Evolutionary conservation across 768 basidiomycete genomes (phyloP).

Genomic region (Lactifluus subvellereus): DNA sequence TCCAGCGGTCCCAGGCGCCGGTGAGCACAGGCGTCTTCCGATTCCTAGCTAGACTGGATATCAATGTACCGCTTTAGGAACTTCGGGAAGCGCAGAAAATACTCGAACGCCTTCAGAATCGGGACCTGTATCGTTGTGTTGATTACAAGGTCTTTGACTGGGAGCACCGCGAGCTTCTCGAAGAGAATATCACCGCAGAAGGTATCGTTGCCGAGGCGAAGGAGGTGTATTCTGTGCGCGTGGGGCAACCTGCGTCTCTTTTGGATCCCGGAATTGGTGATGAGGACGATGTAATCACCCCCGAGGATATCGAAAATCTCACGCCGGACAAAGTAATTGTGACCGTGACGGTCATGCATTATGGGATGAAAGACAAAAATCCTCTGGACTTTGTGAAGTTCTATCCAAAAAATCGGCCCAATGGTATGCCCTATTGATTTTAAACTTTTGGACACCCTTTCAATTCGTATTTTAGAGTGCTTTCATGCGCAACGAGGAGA

Average conservation of each 20-base stretch:
- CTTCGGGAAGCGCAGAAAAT: slow-evolving; percentile 54
- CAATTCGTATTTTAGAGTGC: slow-evolving; percentile 34
- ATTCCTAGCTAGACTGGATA: background rate
- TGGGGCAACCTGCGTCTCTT: background rate
- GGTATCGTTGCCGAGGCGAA: slow-evolving; percentile 33
- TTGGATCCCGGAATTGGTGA: slow-evolving; percentile 1
- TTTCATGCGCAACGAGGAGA: slow-evolving; percentile 45
- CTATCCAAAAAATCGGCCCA: slow-evolving; percentile 59
- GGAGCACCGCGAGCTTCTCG: slow-evolving; percentile 29
- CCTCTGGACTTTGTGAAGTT: slow-evolving; percentile 67
- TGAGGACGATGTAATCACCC: slow-evolving; percentile 18
- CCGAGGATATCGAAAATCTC: slow-evolving; percentile 34
- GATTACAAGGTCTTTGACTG: slow-evolving; percentile 53
- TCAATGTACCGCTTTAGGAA: slow-evolving; percentile 38
- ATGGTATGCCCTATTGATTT: slow-evolving; percentile 37
- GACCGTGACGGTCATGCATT: slow-evolving; percentile 60
- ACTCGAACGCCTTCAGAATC: slow-evolving; percentile 51
- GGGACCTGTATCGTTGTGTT: slow-evolving; percentile 65
- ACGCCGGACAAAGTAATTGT: slow-evolving; percentile 53
- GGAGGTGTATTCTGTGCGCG: background rate
- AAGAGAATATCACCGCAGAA: slow-evolving; percentile 34
- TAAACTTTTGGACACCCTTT: background rate
- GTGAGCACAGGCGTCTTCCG: slow-evolving; percentile 32
- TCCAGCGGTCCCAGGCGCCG: slow-evolving; percentile 48
- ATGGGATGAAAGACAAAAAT: slow-evolving; percentile 66